Evolutionary conservation across 805 yeast species (phyloP).

Genomic region (Saccharomyces paradoxus): DNA sequence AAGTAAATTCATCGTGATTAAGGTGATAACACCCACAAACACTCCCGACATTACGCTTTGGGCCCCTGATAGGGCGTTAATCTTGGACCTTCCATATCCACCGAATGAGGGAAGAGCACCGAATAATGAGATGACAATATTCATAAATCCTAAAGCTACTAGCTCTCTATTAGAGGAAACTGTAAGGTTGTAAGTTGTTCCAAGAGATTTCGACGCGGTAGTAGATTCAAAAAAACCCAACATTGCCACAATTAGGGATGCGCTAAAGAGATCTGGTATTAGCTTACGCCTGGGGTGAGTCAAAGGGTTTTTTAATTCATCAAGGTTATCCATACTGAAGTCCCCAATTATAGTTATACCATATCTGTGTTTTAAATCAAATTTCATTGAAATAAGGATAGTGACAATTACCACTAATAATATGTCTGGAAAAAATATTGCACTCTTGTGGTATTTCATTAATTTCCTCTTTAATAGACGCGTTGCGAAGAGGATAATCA

Average conservation of each 20-base stretch:
- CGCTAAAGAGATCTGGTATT: constrained; percentile 49
- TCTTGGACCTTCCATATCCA: constrained; percentile 88
- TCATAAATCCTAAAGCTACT: constrained; percentile 78
- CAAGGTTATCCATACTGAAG: constrained; percentile 43
- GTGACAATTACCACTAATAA: constrained; percentile 60
- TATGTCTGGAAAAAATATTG: constrained; percentile 77
- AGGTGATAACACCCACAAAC: constrained; percentile 68
- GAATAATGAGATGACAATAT: constrained; percentile 47
- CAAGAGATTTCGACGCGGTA: constrained; percentile 82
- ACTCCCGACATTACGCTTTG: constrained; percentile 78
- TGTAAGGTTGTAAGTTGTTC: constrained; percentile 59
- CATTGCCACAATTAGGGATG: constrained; percentile 71
- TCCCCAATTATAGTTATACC: constrained; percentile 69
- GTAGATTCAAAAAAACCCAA: constrained; percentile 90
- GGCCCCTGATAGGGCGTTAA: constrained; percentile 83
- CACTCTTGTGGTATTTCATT: constrained; percentile 31
- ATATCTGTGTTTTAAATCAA: constrained; percentile 39
- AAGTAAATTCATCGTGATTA: constrained; percentile 53
- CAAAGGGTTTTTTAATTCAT: constrained; percentile 50
- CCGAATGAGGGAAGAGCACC: constrained; percentile 89
- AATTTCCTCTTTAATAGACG: constrained; percentile 36
- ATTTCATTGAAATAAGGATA: constrained; percentile 42
- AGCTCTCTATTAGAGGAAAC: constrained; percentile 77
- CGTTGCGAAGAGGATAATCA: constrained; percentile 38
- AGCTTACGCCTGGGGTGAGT: constrained; percentile 37